Base-by-base conservation (phyloP, 257 asterid species). In the Plantago ovata region DNA sequence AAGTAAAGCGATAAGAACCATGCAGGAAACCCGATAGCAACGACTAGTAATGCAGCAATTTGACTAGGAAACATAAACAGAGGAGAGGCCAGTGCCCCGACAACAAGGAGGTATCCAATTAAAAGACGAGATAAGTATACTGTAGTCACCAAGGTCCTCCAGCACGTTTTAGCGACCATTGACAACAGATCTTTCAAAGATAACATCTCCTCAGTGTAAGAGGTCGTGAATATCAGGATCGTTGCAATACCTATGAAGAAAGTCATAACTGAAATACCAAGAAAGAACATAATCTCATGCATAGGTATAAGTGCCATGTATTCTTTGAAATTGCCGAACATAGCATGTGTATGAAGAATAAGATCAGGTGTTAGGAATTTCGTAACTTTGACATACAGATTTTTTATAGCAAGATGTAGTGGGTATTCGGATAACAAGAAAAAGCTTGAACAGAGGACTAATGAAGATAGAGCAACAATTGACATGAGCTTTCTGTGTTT, bases 401-500 rank as follows among this genome's bases (percentile, higher is more conserved):
- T 46, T 69, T 28, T 39, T 39, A 22, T 42, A n/a, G 58, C 46
- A 71, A 19, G 6, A 2, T 2, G 24, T 12, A 10, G 47, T 44
- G 6, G 11, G 63, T 23, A 40, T 6, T 3, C 16, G 72, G 65
- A 73, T 10, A 47, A 15, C 16, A 73, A 47, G 52, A 62, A 6
- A 8, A 66, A 46, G 33, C 47, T 20, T 9, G 82, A 73, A 4
- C 62, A 38, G 10, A 70, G 55, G 63, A 74, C 51, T 0, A 72
- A 44, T 18, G 76, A 51, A 45, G 69, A 48, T 10, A 51, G 10
- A 65, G 65, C 43, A 36, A 67, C 59, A 49, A 54, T 10, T 8
- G 79, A 66, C 59, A 69, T 47, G 50, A 67, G 50, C 40, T 53
- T 77, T 12, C 61, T 64, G 56, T 69, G 77, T 56, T 16, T 67